Conservation (phyloP, 495 filamentous ascomycete genomes). For the Parmelia sp. region DNA sequence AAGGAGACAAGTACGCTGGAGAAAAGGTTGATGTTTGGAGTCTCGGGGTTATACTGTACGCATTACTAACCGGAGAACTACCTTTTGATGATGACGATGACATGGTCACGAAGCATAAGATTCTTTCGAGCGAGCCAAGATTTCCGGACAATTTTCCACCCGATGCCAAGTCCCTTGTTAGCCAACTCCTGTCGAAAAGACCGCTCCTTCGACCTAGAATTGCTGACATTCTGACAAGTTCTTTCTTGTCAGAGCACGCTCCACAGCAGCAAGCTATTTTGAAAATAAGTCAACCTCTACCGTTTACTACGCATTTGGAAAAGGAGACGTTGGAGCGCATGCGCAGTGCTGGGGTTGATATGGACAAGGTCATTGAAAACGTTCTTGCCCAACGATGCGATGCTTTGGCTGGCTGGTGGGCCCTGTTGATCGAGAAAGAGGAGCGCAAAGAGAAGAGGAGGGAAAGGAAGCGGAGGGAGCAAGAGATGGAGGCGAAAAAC, state of each 20-base stretch:
- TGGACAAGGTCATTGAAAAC: conserved; percentile 89
- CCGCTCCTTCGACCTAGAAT: conserved; percentile 77
- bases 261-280: conserved; percentile 86
- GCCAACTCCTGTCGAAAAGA: conserved; percentile 75
- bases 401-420: conserved; percentile 91
- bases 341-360: conserved; percentile 90
- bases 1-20: conserved; percentile 94
- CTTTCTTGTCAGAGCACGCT: conserved; percentile 84
- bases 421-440: conserved; percentile 89
- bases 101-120: conserved; percentile 72
- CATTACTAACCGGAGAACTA: conserved; percentile 83
- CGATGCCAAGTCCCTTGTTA: conserved; percentile 70
- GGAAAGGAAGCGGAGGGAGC: conserved; percentile 79
- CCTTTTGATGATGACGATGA: conserved; percentile 96
- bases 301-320: conserved; percentile 83
- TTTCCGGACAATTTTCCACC: conserved; percentile 74
- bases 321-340: conserved; percentile 89
- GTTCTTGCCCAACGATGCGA: conserved; percentile 88
- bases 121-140: conserved; percentile 73
- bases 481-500: conserved; percentile 72
- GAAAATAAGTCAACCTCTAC: conserved; percentile 72
- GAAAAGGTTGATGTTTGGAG: conserved; percentile 99
- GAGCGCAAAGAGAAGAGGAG: conserved; percentile 78
- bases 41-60: conserved; percentile 91
- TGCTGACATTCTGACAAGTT: conserved; percentile 80